phyloP scores from a whole-genome alignment of 2,329 filamentous ascomycete species.

The Epichloe brachyelytri region DNA sequence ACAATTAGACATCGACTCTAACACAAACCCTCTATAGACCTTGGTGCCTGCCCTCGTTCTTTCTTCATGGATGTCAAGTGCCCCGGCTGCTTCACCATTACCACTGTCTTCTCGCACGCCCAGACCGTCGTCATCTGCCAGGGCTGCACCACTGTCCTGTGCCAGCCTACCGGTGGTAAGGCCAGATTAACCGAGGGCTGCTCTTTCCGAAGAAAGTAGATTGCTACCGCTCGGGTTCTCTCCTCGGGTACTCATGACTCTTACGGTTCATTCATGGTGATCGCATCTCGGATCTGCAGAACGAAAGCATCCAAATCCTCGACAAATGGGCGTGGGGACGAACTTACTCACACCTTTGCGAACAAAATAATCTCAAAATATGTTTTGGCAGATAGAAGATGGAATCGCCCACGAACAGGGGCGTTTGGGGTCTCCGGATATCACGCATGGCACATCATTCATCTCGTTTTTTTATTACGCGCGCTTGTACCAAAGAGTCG shows the following conservation, averaged over 20 bases:
- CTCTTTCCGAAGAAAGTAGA: conserved; percentile 99
- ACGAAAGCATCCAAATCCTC: conserved; percentile 35
- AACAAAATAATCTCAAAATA: neutral
- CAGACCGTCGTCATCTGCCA: conserved; percentile 99
- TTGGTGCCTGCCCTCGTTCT: conserved; percentile 90
- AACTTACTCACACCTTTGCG: conserved; percentile 14
- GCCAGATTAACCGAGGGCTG: conserved; percentile 98
- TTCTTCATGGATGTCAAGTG: conserved; percentile 99
- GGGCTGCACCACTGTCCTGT: conserved; percentile 98
- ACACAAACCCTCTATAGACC: conserved; percentile 38
- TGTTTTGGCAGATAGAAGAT: conserved; percentile 57
- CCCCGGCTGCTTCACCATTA: conserved; percentile 99
- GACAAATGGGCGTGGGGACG: conserved; percentile 37
- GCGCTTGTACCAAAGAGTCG: conserved; percentile 33
- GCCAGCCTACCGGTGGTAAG: conserved; percentile 99
- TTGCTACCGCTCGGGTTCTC: conserved; percentile 31
- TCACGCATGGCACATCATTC: conserved; percentile 54
- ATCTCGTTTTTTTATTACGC: conserved; percentile 30
- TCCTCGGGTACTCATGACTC: conserved; percentile 36
- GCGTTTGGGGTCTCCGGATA: conserved; percentile 71
- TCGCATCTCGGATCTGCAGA: conserved; percentile 47
- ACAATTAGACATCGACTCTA: conserved; percentile 4
- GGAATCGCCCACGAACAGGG: conserved; percentile 48
- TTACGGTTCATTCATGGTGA: conserved; percentile 37
- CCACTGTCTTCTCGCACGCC: conserved; percentile 99